Evolutionary conservation across 805 yeast species (phyloP).

Genomic region (Saccharomycopsis fodiens): DNA sequence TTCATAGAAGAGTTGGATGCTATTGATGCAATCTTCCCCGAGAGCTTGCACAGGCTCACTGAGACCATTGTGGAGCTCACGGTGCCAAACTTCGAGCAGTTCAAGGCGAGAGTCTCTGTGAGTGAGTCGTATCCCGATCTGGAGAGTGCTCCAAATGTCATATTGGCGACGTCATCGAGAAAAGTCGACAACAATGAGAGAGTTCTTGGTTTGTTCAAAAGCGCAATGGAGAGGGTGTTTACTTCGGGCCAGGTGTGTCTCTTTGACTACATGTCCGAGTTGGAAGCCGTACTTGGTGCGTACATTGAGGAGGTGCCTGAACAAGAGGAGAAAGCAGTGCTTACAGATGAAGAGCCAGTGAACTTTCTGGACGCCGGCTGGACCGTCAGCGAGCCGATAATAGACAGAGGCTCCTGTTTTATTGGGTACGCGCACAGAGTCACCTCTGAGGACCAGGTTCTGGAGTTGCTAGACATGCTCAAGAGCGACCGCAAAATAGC

Average conservation of each 20-base stretch:
- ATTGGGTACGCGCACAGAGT: conserved; percentile 67
- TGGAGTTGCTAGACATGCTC: conserved; percentile 40
- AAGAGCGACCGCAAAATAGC: conserved; percentile 59
- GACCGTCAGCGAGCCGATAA: conserved; percentile 67
- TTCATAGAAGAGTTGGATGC: conserved; percentile 71
- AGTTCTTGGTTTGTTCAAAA: conserved; percentile 42
- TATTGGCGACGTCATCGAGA: conserved; percentile 35
- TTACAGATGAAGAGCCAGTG: conserved; percentile 24
- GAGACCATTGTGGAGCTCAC: conserved; percentile 37
- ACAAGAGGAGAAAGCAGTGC: conserved; percentile 17
- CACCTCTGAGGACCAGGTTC: conserved; percentile 60
- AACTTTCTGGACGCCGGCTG: conserved; percentile 33
- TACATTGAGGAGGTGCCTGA: conserved; percentile 23
- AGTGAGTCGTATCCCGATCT: conserved; percentile 62
- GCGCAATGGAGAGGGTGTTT: conserved; percentile 47
- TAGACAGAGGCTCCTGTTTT: conserved; percentile 81
- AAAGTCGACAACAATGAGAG: conserved; percentile 34
- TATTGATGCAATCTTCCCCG: conserved; percentile 83
- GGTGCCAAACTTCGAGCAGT: conserved; percentile 55
- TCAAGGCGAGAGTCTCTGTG: conserved; percentile 59
- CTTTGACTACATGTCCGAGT: conserved; percentile 68
- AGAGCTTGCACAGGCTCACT: conserved; percentile 31
- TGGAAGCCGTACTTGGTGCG: conserved; percentile 43
- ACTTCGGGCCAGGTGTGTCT: conserved; percentile 62
- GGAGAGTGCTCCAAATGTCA: conserved; percentile 54